Percentiles rank a stretch among this genome's conserved stretches.
Evolutionary conservation across 331 rosid species (phyloP).

Genomic region (Acacia pycnantha): DNA sequence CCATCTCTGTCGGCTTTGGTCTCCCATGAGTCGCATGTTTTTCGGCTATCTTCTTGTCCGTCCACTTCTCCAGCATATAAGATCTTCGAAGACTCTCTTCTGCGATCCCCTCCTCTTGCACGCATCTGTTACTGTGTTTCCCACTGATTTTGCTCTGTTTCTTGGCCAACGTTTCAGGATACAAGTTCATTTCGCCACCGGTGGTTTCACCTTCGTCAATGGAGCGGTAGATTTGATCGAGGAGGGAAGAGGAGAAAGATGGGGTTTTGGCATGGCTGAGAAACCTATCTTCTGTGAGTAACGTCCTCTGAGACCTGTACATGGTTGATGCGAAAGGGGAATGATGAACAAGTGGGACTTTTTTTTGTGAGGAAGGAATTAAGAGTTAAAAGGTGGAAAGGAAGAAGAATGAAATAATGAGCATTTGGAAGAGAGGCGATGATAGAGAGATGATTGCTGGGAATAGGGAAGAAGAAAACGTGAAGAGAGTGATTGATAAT

Average conservation of each 20-base stretch:
- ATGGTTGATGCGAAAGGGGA: slow-evolving; percentile 28
- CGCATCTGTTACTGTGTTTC: slow-evolving; percentile 11
- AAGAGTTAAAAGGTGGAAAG: slow-evolving; percentile 2
- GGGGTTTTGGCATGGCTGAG: slow-evolving; percentile 35
- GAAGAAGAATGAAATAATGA: not conserved
- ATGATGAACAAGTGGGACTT: not conserved
- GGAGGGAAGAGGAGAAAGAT: slow-evolving; percentile 80
- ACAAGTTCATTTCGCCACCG: slow-evolving; percentile 41
- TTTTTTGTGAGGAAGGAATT: not conserved
- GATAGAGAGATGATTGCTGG: slow-evolving; percentile 2
- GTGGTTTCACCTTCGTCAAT: slow-evolving; percentile 61
- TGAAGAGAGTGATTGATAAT: slow-evolving; percentile 41
- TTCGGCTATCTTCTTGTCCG: slow-evolving; percentile 31
- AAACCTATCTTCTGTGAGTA: slow-evolving; percentile 26
- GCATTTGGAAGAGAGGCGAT: slow-evolving; percentile 9
- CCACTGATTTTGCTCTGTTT: slow-evolving; percentile 41
- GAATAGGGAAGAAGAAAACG: slow-evolving; percentile 39
- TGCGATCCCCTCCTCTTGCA: slow-evolving; percentile 24
- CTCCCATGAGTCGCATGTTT: slow-evolving; percentile 29
- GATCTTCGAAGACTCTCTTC: slow-evolving; percentile 33
- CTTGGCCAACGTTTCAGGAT: slow-evolving; percentile 36
- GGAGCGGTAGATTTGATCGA: slow-evolving; percentile 81
- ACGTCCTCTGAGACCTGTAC: slow-evolving; percentile 36
- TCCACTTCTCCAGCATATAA: slow-evolving; percentile 41
- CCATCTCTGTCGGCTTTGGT: slow-evolving; percentile 28